These are phyloP conservation scores for Chrysanthemum makinoi DNA, from an alignment of 129 eudicot genomes.

Conservation along the genomic window DNA sequence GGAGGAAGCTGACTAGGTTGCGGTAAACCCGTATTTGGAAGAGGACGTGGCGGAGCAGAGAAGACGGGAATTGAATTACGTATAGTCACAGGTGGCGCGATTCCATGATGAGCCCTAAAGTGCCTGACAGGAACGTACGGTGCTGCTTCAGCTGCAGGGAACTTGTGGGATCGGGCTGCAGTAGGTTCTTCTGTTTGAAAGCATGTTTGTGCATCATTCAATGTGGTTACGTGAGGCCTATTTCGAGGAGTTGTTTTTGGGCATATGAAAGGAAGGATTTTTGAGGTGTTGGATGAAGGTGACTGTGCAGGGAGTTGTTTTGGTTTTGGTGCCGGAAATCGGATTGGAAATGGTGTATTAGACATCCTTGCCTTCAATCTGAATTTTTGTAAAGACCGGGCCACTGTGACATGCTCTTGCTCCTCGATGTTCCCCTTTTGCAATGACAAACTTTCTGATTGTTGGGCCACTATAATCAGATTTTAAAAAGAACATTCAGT, in stretches of 20 bases:
- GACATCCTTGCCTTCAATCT: conserved; percentile 50
- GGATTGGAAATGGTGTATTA: conserved; percentile 52
- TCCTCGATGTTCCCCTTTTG: conserved; percentile 55
- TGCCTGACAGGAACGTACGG: conserved; percentile 69
- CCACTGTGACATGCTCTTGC: conserved; percentile 75
- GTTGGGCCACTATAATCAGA: conserved; percentile 51
- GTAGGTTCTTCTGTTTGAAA: conserved; percentile 32
- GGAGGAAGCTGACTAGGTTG: conserved; percentile 34
- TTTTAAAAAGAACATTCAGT: background rate
- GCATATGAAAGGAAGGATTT: conserved; percentile 68
- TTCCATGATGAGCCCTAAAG: conserved; percentile 42
- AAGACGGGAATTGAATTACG: conserved; percentile 58
- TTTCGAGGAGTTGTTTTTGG: conserved; percentile 39
- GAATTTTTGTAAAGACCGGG: conserved; percentile 69
- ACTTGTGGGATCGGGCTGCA: conserved; percentile 37
- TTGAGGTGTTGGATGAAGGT: conserved; percentile 49
- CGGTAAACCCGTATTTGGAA: background rate
- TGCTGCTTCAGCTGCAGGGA: conserved; percentile 71
- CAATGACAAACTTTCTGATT: conserved; percentile 40
- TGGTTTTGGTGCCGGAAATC: conserved; percentile 53
- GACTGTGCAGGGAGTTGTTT: conserved; percentile 43
- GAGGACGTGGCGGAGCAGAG: conserved; percentile 65
- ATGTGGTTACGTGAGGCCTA: conserved; percentile 33
- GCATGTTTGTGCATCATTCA: conserved; percentile 15
- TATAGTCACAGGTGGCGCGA: conserved; percentile 71